phyloP scores from a whole-genome alignment of 306 rosid species.

The Arachis stenosperma region DNA sequence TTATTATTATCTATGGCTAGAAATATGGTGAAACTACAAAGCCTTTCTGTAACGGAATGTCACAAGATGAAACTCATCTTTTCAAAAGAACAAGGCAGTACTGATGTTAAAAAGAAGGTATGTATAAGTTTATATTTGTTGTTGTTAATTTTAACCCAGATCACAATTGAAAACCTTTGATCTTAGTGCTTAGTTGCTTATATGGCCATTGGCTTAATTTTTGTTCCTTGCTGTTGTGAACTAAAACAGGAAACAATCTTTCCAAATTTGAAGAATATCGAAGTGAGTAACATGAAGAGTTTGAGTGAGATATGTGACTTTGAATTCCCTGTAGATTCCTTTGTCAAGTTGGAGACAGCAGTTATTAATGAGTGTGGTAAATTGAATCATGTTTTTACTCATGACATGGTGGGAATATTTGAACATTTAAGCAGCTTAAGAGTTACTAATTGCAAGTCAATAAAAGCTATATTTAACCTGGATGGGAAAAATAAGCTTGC shows the following conservation, averaged over 20 bases:
- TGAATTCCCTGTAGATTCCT: background rate
- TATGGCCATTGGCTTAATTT: background rate
- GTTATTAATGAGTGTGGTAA: background rate
- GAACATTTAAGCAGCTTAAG: background rate
- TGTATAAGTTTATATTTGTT: too few relatives aligned
- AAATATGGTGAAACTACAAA: constrained; percentile 39
- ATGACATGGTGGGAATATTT: constrained; percentile 9
- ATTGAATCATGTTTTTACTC: constrained; percentile 13
- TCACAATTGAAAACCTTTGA: too few relatives aligned
- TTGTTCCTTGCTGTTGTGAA: background rate
- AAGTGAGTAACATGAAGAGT: background rate
- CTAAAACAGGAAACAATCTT: background rate
- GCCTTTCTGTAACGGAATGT: constrained; percentile 40
- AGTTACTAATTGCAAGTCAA: constrained; percentile 12
- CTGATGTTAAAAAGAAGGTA: background rate
- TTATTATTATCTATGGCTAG: constrained; percentile 30
- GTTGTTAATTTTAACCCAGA: too few relatives aligned
- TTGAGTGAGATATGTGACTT: constrained; percentile 1
- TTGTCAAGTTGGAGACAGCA: background rate
- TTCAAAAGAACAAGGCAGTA: too few relatives aligned
- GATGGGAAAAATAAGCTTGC: too few relatives aligned
- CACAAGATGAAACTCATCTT: constrained; percentile 36
- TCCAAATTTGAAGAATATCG: constrained; percentile 21
- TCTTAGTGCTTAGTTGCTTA: background rate
- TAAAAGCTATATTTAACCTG: constrained; percentile 27